These are phyloP conservation scores for Hysterium pulicare DNA, from an alignment of 2,329 filamentous ascomycete genomes.

Conservation along the genomic window DNA sequence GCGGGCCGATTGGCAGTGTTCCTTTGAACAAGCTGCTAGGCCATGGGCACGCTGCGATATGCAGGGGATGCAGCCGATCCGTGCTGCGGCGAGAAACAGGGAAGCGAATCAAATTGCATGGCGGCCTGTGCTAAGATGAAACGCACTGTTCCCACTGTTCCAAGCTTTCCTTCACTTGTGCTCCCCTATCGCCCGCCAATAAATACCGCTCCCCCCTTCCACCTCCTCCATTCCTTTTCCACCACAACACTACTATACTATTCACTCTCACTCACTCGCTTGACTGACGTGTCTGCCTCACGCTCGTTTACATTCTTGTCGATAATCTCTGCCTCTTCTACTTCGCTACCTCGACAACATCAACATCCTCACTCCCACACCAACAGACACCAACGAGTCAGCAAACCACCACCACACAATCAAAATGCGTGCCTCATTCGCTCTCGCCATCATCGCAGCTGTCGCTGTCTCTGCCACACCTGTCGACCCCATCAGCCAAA, in stretches of 20 bases:
- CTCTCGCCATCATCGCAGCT: slow-evolving; percentile 7
- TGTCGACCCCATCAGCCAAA: slow-evolving; percentile 20
- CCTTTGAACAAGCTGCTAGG: too few relatives aligned
- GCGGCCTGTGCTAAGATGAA: neutral
- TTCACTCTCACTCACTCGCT: neutral
- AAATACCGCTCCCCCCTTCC: neutral
- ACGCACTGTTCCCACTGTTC: neutral
- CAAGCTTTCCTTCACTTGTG: neutral
- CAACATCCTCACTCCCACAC: neutral
- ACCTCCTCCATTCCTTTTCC: neutral
- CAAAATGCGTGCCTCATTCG: slow-evolving; percentile 9
- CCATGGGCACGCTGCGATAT: too few relatives aligned
- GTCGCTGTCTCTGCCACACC: slow-evolving; percentile 3
- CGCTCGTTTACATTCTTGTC: neutral
- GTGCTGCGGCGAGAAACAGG: too few relatives aligned
- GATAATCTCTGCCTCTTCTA: neutral
- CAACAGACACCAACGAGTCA: neutral
- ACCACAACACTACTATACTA: slow-evolving; percentile 1
- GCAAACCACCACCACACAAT: neutral
- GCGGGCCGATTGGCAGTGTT: too few relatives aligned
- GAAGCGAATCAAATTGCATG: too few relatives aligned
- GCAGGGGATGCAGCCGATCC: too few relatives aligned
- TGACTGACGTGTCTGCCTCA: neutral
- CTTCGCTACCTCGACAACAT: neutral
- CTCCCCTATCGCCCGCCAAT: neutral